Evolutionary conservation across 768 basidiomycete genomes (phyloP), one percentile per base, ranked within the genome.

Genomic region (Phallus indusiatus): DNA sequence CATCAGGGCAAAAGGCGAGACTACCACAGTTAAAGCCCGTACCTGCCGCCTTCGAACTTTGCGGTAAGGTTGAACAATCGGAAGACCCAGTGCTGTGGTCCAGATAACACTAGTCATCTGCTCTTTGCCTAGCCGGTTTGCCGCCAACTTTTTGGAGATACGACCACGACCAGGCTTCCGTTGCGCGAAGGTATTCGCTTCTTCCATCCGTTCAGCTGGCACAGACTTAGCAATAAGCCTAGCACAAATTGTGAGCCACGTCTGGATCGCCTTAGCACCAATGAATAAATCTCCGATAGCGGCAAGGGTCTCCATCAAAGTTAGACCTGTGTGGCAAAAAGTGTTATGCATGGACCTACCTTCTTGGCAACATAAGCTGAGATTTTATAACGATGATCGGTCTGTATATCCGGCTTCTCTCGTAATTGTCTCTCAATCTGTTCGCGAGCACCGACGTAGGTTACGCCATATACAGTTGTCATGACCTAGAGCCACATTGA

Each of bases 381-480:
- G 10, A 84, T 80, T 12, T 59, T 54, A 85, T 88, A 97, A 61
- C 82, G 81, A n/a, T 82, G 76, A 64, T 94, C 88, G 21, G 79
- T 71, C 1, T 81, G 78, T 24, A 95, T 76, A 61, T 88, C 86
- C 22, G 82, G 81, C 57, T 85, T 76, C 57, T 90, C 89, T 64
- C 78, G 81, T 42, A 99, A 73, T 73, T 97, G 94, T 66, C 73
- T 87, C 72, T 93, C 89, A 56, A 98, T 96, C 73, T 98, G 96
- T 9, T 91, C 90, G 47, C 92, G 82, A 20, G 96, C 96, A 36
- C 96, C 96, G 56, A 97, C 74, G 72, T 85, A 94, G 0, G 96
- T 99, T 16, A 99, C 94, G 20, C 96, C 95, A 68, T 98, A 98
- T 35, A 98, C 95, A 2, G 95, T 97, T 0, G 95, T 99, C 96